Percentiles rank a stretch among this genome's conserved stretches.
Conservation (phyloP, 441 rosid species). For the Rhodomyrtus psidioides region DNA sequence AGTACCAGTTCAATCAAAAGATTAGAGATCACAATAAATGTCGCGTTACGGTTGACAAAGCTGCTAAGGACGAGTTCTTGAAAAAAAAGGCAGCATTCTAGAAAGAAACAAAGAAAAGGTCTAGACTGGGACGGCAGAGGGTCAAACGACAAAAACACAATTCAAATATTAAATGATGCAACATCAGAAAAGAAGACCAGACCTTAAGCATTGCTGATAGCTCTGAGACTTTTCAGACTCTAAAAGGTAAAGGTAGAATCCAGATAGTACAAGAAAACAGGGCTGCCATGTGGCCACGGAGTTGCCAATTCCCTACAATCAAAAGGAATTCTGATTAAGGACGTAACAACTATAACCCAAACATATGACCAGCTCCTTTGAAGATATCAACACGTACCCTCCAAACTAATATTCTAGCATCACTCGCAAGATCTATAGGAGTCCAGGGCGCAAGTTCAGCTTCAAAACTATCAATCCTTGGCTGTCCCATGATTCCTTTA, state of each 20-base stretch:
- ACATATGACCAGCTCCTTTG: slow-evolving; percentile 8
- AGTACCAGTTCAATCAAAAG: not conserved
- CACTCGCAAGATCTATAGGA: slow-evolving; percentile 63
- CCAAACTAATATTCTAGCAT: slow-evolving; percentile 95
- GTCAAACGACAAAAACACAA: not conserved
- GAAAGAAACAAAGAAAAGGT: not conserved
- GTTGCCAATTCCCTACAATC: slow-evolving; percentile 88
- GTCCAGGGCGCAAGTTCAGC: slow-evolving; percentile 57
- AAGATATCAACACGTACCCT: slow-evolving; percentile 38
- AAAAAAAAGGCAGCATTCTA: not conserved
- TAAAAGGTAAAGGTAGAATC: slow-evolving; percentile 73
- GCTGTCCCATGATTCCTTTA: slow-evolving; percentile 56
- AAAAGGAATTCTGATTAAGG: slow-evolving; percentile 7
- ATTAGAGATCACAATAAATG: not conserved
- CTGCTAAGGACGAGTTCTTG: not conserved
- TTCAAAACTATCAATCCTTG: slow-evolving; percentile 57
- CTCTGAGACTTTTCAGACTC: slow-evolving; percentile 78
- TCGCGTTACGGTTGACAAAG: not conserved
- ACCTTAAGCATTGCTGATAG: slow-evolving; percentile 93
- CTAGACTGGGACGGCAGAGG: not conserved
- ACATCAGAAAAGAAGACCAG: slow-evolving; percentile 9
- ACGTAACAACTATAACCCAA: slow-evolving; percentile 10
- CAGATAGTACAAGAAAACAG: slow-evolving; percentile 87
- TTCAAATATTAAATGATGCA: not conserved
- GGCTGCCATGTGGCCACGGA: slow-evolving; percentile 94